A percentile compares a stretch with the other conserved stretches of the same genome.
These are phyloP conservation scores for Silene noctiflora DNA, from an alignment of 179 eudicot genomes.

Conservation along the genomic window DNA sequence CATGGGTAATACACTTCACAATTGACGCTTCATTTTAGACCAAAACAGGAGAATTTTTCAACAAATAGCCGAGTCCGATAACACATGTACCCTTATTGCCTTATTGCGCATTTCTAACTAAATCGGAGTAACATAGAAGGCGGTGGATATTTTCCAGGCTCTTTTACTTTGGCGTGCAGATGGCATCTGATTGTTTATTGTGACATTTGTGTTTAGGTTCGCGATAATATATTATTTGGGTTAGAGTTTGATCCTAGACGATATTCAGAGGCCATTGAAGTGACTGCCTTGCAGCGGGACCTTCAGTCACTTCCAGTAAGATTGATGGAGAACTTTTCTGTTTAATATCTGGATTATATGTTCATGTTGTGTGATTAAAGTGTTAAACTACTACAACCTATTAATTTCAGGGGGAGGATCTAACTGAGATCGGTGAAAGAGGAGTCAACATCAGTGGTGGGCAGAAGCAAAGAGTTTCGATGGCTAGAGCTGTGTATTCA, in stretches of 20 bases:
- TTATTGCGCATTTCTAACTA: background rate
- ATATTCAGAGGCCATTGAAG: constrained; percentile 67
- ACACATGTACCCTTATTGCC: background rate
- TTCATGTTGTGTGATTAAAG: constrained; percentile 34
- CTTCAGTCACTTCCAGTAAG: constrained; percentile 79
- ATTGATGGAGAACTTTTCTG: constrained; percentile 3
- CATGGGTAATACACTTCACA: background rate
- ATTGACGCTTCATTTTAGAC: background rate
- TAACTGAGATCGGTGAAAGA: constrained; percentile 96
- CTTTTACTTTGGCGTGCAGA: background rate
- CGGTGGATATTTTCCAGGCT: background rate
- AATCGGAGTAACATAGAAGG: background rate
- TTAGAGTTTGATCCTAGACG: constrained; percentile 48
- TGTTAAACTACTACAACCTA: background rate
- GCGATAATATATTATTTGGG: constrained; percentile 87
- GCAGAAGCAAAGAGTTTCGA: constrained; percentile 93
- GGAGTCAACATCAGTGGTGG: constrained; percentile 99
- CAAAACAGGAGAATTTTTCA: background rate
- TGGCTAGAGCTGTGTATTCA: constrained; percentile 97
- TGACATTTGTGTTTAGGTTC: constrained; percentile 45
- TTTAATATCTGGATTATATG: background rate
- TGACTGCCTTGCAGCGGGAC: constrained; percentile 79
- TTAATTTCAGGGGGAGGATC: constrained; percentile 31
- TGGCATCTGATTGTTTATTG: background rate
- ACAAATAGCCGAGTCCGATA: background rate